Conservation (phyloP, 495 filamentous ascomycete genomes). For the Trichoderma reesei region DNA sequence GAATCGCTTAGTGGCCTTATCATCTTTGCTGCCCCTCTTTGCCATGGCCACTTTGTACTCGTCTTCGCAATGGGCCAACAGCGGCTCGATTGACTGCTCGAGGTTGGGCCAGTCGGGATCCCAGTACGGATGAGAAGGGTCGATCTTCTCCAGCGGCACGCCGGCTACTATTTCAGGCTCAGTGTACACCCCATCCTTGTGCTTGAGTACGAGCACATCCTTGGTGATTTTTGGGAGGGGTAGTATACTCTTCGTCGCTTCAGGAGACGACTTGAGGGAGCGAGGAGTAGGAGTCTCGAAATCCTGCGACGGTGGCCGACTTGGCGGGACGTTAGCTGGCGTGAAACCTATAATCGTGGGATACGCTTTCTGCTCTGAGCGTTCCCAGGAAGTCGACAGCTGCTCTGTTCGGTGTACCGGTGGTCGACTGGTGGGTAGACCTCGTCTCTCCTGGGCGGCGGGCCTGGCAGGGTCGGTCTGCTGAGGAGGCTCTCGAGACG, state of each 20-base stretch:
- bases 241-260: slow-evolving; percentile 1
- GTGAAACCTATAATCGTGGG: slow-evolving; percentile 17
- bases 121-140: slow-evolving; percentile 34
- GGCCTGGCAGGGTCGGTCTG: background rate
- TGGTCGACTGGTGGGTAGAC: background rate
- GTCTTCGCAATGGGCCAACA: slow-evolving; percentile 27
- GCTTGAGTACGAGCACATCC: slow-evolving; percentile 23
- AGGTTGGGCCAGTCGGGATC: slow-evolving; percentile 32
- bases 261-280: background rate
- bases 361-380: background rate
- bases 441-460: background rate
- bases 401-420: background rate
- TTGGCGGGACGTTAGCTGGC: slow-evolving; percentile 15
- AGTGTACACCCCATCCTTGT: slow-evolving; percentile 30
- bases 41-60: slow-evolving; percentile 23
- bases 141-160: slow-evolving; percentile 36
- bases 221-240: slow-evolving; percentile 29
- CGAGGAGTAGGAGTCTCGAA: background rate
- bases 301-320: slow-evolving; percentile 4
- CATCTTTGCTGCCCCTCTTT: slow-evolving; percentile 11
- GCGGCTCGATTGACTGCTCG: slow-evolving; percentile 21
- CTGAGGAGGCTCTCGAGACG: background rate
- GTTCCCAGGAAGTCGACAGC: background rate
- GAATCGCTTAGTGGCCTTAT: slow-evolving; percentile 19
- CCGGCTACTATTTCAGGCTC: slow-evolving; percentile 33